These are phyloP conservation scores for Wickerhamomyces sp. DNA, from an alignment of 1,139 yeast genomes.

Conservation along the genomic window DNA sequence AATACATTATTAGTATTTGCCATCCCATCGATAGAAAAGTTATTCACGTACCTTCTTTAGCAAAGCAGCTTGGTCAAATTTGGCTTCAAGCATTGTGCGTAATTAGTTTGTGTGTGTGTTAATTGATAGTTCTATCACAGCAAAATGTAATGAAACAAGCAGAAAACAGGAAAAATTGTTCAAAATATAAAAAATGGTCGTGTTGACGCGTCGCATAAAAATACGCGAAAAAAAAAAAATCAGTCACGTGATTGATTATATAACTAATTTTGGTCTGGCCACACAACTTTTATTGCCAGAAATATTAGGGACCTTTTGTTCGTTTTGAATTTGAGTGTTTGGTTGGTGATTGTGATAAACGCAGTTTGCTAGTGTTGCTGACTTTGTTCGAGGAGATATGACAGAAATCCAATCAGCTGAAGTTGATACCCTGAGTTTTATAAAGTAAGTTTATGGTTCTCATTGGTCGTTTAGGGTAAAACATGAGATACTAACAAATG, in stretches of 20 bases:
- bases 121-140: slow-evolving; percentile 9
- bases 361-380: too few species aligned
- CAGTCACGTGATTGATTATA: background rate
- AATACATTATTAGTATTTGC: background rate
- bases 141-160: slow-evolving; percentile 8
- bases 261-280: too few species aligned
- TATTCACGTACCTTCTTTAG: slow-evolving; percentile 69
- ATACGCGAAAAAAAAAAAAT: background rate
- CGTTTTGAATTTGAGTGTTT: too few species aligned
- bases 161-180: background rate
- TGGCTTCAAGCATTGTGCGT: slow-evolving; percentile 87
- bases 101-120: background rate
- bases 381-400: too few species aligned
- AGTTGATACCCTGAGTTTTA: background rate
- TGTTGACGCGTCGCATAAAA: background rate
- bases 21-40: too few species aligned
- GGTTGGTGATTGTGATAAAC: too few species aligned
- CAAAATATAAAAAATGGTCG: background rate
- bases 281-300: too few species aligned
- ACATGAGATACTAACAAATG: background rate
- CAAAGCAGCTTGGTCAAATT: slow-evolving; percentile 87
- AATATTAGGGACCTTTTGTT: too few species aligned
- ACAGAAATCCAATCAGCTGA: background rate
- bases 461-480: background rate
- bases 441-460: slow-evolving; percentile 1